Conservation (phyloP, 495 filamentous ascomycete species). For the Diplogelasinospora grovesii region DNA sequence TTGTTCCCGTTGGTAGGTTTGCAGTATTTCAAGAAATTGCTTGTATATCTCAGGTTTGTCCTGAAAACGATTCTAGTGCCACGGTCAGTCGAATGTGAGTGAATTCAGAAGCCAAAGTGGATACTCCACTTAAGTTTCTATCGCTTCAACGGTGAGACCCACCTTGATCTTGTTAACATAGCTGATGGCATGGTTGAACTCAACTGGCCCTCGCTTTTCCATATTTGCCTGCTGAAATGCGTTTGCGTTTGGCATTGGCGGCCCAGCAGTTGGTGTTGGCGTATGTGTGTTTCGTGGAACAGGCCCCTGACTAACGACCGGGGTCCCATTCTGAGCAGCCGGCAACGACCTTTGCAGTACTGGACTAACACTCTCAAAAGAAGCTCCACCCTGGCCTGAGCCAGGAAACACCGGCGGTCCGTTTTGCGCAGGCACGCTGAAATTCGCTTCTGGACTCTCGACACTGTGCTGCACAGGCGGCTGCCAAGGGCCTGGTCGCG, state of each 20-base stretch:
- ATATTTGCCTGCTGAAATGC: constrained; percentile 53
- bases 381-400: constrained; percentile 33
- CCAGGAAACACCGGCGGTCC: constrained; percentile 38
- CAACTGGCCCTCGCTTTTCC: constrained; percentile 88
- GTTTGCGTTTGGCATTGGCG: constrained; percentile 32
- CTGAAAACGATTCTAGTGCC: constrained; percentile 92
- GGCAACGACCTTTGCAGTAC: constrained; percentile 78
- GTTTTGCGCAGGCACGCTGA: constrained; percentile 43
- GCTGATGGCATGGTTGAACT: constrained; percentile 99
- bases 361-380: constrained; percentile 49
- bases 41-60: constrained; percentile 98
- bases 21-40: constrained; percentile 95
- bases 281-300: constrained; percentile 43
- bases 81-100: no score
- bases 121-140: constrained; percentile 3
- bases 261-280: constrained; percentile 40
- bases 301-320: constrained; percentile 31
- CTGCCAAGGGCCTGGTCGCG: constrained; percentile 40
- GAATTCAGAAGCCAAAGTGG: constrained; percentile 9
- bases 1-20: constrained; percentile 96
- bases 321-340: constrained; percentile 59
- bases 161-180: constrained; percentile 99
- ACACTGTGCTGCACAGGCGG: constrained; percentile 50
- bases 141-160: constrained; percentile 14
- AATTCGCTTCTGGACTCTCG: constrained; percentile 48